phyloP scores from a whole-genome alignment of 768 basidiomycete genomes.

The Cyclocybe cylindracea region DNA sequence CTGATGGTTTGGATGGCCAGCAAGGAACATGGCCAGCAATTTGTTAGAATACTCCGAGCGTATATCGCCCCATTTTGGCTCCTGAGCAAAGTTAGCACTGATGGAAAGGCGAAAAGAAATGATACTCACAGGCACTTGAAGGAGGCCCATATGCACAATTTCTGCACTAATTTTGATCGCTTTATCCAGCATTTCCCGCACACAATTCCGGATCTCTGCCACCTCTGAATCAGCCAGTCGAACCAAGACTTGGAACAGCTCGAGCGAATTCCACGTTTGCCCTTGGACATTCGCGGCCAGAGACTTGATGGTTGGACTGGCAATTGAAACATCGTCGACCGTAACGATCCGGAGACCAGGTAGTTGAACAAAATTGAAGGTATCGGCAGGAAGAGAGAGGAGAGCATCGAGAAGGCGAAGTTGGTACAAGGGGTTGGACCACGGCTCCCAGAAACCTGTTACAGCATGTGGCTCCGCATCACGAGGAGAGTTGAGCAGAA shows the following conservation, averaged over 20 bases:
- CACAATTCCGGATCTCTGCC: slow-evolving; percentile 69
- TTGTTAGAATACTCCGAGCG: slow-evolving; percentile 86
- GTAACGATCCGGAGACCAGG: slow-evolving; percentile 84
- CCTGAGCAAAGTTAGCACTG: slow-evolving; percentile 36
- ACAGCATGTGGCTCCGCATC: slow-evolving; percentile 79
- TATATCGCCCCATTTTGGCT: slow-evolving; percentile 86
- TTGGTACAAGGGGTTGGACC: slow-evolving; percentile 86
- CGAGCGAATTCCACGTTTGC: slow-evolving; percentile 93
- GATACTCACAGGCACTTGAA: slow-evolving; percentile 82
- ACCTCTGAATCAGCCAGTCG: slow-evolving; percentile 73
- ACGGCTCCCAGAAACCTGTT: slow-evolving; percentile 81
- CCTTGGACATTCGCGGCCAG: slow-evolving; percentile 89
- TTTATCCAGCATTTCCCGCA: slow-evolving; percentile 91
- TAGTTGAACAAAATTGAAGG: slow-evolving; percentile 89
- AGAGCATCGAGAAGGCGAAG: slow-evolving; percentile 87
- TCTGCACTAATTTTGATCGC: slow-evolving; percentile 94
- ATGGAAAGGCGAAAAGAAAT: neutral
- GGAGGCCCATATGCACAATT: slow-evolving; percentile 88
- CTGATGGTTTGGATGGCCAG: slow-evolving; percentile 92
- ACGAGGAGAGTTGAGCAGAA: slow-evolving; percentile 81
- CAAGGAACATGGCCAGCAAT: slow-evolving; percentile 86
- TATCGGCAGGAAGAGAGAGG: slow-evolving; percentile 85
- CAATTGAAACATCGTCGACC: slow-evolving; percentile 81
- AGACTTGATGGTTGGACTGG: slow-evolving; percentile 90
- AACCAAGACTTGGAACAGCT: slow-evolving; percentile 88